Base-by-base conservation (phyloP, 2,329 filamentous ascomycete genomes). In the Ascochyta koolunga region DNA sequence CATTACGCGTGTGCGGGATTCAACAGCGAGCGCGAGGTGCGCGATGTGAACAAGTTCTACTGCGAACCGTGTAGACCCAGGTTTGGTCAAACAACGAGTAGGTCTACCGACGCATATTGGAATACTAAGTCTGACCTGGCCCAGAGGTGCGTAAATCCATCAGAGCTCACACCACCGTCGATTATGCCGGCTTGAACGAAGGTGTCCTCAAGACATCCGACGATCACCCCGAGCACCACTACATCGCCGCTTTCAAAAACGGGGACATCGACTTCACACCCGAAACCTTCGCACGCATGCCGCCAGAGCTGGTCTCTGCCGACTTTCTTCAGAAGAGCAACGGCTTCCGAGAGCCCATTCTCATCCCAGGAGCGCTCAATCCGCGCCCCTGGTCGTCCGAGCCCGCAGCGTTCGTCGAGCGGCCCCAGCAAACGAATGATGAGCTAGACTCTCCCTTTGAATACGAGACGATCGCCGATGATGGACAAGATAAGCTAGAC, bases 1-100 rank as follows among this genome's bases (percentile, higher is more conserved):
- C 86, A 89, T 72, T 85, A 85, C 55, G 81, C 84, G 47, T 89
- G 86, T 68, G 86, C 86, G 43, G 86, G 85, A 3, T 87, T 89
- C 71, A 84, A 83, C 67, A 86, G 80, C 62, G 84, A 85, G 60
- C 79, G 82, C 22, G 85, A 88, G 66, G 82, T 87, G 29, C 82
- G 84, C 50, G 84, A 83, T 47, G 84, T 89, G 38, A 86, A 89
- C 75, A 89, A 88, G 68, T 89, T 84, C 66, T 86, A 87, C 65
- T 89, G 86, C 70, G 75, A 76, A 45, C 71, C 74, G 47, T 89
- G 86, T 68, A 83, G 84, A 57, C 80, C 83, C 19, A 74, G 78
- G 11, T 81, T 85, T 71, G 86, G 86, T 18, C 80, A 82, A 62
- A 89, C 86, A 21, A 89, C 86, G 1, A 87, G 77, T 77, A 64